Base-by-base conservation (phyloP, 495 filamentous ascomycete genomes). In the Tetracladium setigerum region DNA sequence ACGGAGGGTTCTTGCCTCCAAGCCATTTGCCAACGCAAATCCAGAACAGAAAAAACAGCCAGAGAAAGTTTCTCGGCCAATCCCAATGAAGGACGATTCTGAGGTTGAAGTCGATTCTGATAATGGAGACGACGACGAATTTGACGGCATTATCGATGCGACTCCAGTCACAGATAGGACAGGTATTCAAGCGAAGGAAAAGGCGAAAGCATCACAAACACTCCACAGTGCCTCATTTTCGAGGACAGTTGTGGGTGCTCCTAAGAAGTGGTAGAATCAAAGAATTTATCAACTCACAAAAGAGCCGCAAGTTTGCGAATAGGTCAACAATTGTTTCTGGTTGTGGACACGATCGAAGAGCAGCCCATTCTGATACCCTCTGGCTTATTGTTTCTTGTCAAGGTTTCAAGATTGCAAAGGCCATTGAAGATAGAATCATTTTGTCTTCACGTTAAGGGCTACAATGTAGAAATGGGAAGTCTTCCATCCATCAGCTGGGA, bases 111-210 rank as follows among this genome's bases (percentile, higher is more conserved):
- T 87, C 1, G 83, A 83, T 37, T 84, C 81, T 3, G 83, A 82
- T 30, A 79, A 82, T 34, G 82, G 73, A 35, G 76, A 79, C n/a
- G 81, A 83, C 24, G 76, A 77, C 14, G 70, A 72, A 34, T 95
- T 96, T 56, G 90, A 95, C 55, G 84, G 84, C 50, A 95, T 96
- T 61, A 95, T 95, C 63, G 76, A 87, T 50, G 90, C 92, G 1
- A 87, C 85, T 2, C 87, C 86, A 0, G 73, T 89, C 15, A 95
- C 87, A 3, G 89, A 96, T 59, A 76, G 82, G 44, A 82, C 82
- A 11, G 89, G 90, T 0, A 83, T 87, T 47, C 72, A 76, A 38
- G 77, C 75, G 1, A 55, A 47, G 38, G 45, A 59, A 38, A 55
- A 46, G 30, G 44, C 52, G 19, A 59, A 50, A 16, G 39, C 50